Conservation (phyloP, 495 filamentous ascomycete genomes). For the Hypoxylon subgilvum region DNA sequence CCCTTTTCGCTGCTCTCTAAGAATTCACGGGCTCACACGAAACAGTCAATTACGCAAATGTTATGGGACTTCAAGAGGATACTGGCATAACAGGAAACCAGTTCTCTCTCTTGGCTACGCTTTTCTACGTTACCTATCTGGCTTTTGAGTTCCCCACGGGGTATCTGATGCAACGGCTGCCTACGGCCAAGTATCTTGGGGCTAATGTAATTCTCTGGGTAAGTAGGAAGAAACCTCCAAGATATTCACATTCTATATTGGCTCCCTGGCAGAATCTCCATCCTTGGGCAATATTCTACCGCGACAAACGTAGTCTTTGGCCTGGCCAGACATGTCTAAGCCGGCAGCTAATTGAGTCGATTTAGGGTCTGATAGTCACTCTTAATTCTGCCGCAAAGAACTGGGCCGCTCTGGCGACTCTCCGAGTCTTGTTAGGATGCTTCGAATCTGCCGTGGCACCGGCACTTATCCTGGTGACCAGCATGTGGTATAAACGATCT, state of each 20-base stretch:
- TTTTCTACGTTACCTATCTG: conserved; percentile 36
- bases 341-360: neutral
- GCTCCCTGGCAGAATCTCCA: too few species aligned
- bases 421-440: conserved; percentile 37
- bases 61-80: conserved; percentile 37
- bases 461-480: conserved; percentile 42
- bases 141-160: conserved; percentile 52
- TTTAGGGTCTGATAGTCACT: conserved; percentile 27
- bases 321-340: neutral
- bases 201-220: conserved; percentile 61
- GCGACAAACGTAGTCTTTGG: neutral
- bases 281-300: neutral
- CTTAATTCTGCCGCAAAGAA: conserved; percentile 33
- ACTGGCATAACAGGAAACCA: conserved; percentile 32
- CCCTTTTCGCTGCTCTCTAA: neutral
- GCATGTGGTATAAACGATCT: conserved; percentile 43
- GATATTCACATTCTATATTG: too few species aligned
- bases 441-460: conserved; percentile 40
- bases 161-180: conserved; percentile 61
- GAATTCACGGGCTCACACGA: neutral
- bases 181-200: conserved; percentile 63
- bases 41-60: conserved; percentile 37
- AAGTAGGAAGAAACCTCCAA: neutral
- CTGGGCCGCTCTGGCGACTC: conserved; percentile 30
- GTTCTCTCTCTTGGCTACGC: conserved; percentile 28